Base-by-base conservation (phyloP, 148 eudicot genomes). In the Diospyros lotus region DNA sequence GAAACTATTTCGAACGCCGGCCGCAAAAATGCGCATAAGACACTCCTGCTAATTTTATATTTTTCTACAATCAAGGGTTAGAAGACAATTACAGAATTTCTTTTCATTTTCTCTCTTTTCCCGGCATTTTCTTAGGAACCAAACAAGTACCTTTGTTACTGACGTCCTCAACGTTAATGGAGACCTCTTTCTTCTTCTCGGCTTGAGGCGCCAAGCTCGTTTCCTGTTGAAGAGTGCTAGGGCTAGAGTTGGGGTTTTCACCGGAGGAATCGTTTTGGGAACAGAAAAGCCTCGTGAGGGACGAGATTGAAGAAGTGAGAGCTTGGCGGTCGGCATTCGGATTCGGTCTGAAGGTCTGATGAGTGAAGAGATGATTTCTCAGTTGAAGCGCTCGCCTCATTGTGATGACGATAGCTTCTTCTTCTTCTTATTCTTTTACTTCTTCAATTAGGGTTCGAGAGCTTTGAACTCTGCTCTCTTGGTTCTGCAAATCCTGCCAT, bases 151-250 rank as follows among this genome's bases (percentile, higher is more conserved):
- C 93, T 84, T 82, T 58, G 67, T 81, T 91, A 73, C 68, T 79
- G 61, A 91, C 82, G 51, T 91, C 96, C 52, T 77, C 78, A n/a
- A 89, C 79, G n/a, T 68, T 75, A 55, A 45, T 39, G 58, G 66
- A 50, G 10, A 73, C 58, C 48, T 86, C 69, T 43, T 66, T 78
- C 48, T 78, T 78, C 13, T 53, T 69, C 78, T 82, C 73, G 58
- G 79, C 13, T 28, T 71, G 39, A 0, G 58, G 18, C 0, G 51
- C 73, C 82, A 80, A 73, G 75, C 18, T 74, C 63, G 69, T 52
- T 48, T 77, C 80, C 51, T 72, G 79, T 54, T 77, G 51, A 69
- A 67, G 14, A 54, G 84, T 17, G 60, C 40, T 51, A n/a, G 79
- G 65, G 13, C 28, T 58, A 54, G 80, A 48, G 7, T 74, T 76